These are phyloP conservation scores for Cinnamomum micranthum DNA, from an alignment of 164 flowering plant species.

Conservation along the genomic window DNA sequence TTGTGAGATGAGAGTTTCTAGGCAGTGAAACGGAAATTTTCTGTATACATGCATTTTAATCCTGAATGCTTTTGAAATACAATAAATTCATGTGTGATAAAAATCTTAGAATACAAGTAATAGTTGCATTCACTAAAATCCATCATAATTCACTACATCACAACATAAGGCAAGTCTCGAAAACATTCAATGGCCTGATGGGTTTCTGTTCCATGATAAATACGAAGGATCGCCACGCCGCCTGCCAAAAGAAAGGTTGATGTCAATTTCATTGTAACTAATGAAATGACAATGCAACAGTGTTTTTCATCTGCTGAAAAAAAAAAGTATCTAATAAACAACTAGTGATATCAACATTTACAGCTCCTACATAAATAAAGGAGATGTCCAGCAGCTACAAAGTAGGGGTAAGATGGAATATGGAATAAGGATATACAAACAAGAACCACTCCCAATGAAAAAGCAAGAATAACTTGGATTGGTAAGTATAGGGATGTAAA, in stretches of 20 bases:
- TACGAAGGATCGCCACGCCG: slow-evolving; percentile 74
- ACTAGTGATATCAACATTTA: not conserved
- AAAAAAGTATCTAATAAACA: not conserved
- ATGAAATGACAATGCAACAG: not conserved
- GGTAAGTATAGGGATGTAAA: not conserved
- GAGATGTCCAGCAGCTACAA: not conserved
- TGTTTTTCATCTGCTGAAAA: no score
- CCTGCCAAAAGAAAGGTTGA: slow-evolving; percentile 37
- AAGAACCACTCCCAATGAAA: not conserved
- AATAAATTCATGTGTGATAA: not conserved
- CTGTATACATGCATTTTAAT: not conserved
- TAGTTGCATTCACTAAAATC: not conserved
- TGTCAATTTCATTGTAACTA: not conserved
- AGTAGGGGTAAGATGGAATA: not conserved
- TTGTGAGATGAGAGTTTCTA: not conserved
- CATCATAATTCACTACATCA: not conserved
- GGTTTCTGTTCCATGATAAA: slow-evolving; percentile 74
- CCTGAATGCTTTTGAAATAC: not conserved
- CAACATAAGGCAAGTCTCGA: not conserved
- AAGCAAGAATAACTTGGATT: not conserved
- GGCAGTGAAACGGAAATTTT: not conserved
- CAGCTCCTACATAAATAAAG: not conserved
- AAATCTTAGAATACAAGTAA: not conserved
- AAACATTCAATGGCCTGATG: slow-evolving; percentile 25
- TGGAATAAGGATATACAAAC: not conserved